Percentiles rank a stretch among this genome's conserved stretches.
phyloP scores from a whole-genome alignment of 2,329 filamentous ascomycete species.

The Beauveria sp. region DNA sequence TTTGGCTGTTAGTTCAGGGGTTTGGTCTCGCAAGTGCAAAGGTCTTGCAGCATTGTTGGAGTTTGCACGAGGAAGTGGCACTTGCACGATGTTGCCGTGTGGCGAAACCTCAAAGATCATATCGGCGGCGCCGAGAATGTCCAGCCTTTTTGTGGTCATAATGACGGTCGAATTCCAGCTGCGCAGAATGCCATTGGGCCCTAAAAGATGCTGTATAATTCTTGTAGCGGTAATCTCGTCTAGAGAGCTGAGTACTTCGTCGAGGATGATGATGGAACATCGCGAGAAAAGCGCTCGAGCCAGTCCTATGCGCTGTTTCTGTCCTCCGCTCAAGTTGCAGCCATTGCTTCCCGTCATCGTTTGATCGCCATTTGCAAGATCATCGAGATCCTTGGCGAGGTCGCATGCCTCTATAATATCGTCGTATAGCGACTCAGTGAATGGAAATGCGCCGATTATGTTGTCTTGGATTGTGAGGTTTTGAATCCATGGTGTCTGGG shows the following conservation, averaged over 20 bases:
- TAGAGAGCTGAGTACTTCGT: slow-evolving; percentile 13
- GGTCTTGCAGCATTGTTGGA: background rate
- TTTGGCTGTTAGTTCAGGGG: background rate
- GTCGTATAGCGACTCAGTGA: slow-evolving; percentile 25
- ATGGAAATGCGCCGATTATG: slow-evolving; percentile 26
- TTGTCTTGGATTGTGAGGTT: slow-evolving; percentile 28
- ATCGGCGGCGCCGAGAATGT: background rate
- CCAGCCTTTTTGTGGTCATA: slow-evolving; percentile 4
- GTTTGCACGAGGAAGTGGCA: background rate
- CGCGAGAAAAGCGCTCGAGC: slow-evolving; percentile 10
- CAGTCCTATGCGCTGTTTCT: slow-evolving; percentile 1
- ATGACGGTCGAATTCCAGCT: slow-evolving; percentile 11
- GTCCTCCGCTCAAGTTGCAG: slow-evolving; percentile 1
- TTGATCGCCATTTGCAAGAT: slow-evolving; percentile 19
- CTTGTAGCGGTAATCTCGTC: slow-evolving; percentile 7
- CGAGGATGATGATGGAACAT: slow-evolving; percentile 10
- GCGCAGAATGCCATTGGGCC: slow-evolving; percentile 8
- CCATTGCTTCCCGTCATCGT: slow-evolving; percentile 22
- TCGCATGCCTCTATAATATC: slow-evolving; percentile 27
- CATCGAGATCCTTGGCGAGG: slow-evolving; percentile 22
- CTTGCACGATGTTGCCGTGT: background rate
- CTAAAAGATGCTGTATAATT: background rate
- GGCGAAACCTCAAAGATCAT: background rate
- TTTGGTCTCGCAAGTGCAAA: background rate
- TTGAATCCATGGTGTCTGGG: slow-evolving; percentile 26